A percentile compares a stretch with the other conserved stretches of the same genome.
Conservation (phyloP, 768 basidiomycete genomes). For the Austroboletus eburneus region DNA sequence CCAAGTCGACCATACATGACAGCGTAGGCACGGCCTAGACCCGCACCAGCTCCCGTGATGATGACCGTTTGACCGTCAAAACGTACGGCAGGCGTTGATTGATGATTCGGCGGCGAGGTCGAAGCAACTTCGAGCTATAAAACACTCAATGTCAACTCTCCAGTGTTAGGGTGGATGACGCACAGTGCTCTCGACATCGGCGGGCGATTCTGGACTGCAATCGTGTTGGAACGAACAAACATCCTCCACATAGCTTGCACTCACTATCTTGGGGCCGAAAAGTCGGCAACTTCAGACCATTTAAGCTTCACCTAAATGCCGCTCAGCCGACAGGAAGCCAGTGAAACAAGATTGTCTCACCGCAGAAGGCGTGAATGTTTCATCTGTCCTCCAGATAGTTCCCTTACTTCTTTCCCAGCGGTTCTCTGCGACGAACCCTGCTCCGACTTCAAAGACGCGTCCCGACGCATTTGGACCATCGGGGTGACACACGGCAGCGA, state of each 20-base stretch:
- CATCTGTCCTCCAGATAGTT: conserved; percentile 83
- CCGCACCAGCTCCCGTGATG: conserved; percentile 92
- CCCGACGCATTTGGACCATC: conserved; percentile 77
- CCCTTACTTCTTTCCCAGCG: conserved; percentile 93
- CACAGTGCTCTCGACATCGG: conserved; percentile 61
- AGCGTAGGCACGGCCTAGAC: conserved; percentile 89
- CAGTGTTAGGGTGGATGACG: conserved; percentile 1
- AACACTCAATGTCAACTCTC: not conserved
- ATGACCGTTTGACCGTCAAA: conserved; percentile 91
- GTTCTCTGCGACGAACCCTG: conserved; percentile 86
- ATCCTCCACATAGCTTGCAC: conserved; percentile 20
- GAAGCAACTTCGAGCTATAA: conserved; percentile 61
- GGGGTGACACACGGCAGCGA: conserved; percentile 82
- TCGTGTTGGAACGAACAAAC: conserved; percentile 3
- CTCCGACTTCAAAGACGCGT: conserved; percentile 88
- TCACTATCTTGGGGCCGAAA: conserved; percentile 65
- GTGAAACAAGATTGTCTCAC: conserved; percentile 38
- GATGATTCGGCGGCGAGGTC: conserved; percentile 60
- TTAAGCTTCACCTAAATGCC: conserved; percentile 65
- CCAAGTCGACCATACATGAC: conserved; percentile 88
- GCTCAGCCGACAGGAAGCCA: not conserved
- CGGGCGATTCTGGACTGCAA: conserved; percentile 57
- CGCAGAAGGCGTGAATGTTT: conserved; percentile 90
- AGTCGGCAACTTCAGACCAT: conserved; percentile 82
- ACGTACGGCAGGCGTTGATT: conserved; percentile 64